Evolutionary conservation across 176 grass and related monocot genomes (phyloP).

Genomic region (Cocos nucifera): DNA sequence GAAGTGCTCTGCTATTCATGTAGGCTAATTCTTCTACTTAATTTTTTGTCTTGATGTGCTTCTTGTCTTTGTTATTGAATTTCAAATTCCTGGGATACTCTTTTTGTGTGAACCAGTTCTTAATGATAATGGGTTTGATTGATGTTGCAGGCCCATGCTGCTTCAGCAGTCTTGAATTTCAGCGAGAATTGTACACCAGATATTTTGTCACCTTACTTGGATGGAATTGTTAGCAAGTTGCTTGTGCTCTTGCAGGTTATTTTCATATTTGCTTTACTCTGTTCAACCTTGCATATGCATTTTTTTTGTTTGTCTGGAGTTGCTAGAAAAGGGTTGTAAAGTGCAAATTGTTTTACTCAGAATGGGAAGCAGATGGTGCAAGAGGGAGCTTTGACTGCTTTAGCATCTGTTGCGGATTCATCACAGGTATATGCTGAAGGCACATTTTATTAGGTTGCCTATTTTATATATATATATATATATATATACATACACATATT

Average conservation of each 20-base stretch:
- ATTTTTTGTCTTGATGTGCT: too few relatives aligned
- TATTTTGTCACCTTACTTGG: slow-evolving; percentile 86
- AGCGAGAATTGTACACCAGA: slow-evolving; percentile 96
- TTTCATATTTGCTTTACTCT: neutral
- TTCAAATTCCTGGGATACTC: too few relatives aligned
- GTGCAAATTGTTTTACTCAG: slow-evolving; percentile 22
- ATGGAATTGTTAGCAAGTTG: slow-evolving; percentile 91
- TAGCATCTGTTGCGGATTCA: slow-evolving; percentile 98
- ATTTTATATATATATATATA: neutral
- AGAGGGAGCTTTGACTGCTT: slow-evolving; percentile 91
- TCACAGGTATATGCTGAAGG: slow-evolving; percentile 56
- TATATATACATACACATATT: neutral
- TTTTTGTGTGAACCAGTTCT: too few relatives aligned
- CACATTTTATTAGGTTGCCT: neutral
- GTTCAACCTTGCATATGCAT: neutral
- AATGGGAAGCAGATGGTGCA: slow-evolving; percentile 99
- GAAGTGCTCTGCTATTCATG: too few relatives aligned
- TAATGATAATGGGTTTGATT: neutral
- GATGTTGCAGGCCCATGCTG: slow-evolving; percentile 69
- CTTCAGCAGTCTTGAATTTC: slow-evolving; percentile 90
- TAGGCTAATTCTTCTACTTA: too few relatives aligned
- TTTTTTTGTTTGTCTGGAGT: too few relatives aligned
- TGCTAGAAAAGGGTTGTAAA: too few relatives aligned
- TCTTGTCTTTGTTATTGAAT: too few relatives aligned
- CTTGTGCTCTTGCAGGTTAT: slow-evolving; percentile 86